Conservation (phyloP, 148 eudicot species). For the Euryodendron excelsum region DNA sequence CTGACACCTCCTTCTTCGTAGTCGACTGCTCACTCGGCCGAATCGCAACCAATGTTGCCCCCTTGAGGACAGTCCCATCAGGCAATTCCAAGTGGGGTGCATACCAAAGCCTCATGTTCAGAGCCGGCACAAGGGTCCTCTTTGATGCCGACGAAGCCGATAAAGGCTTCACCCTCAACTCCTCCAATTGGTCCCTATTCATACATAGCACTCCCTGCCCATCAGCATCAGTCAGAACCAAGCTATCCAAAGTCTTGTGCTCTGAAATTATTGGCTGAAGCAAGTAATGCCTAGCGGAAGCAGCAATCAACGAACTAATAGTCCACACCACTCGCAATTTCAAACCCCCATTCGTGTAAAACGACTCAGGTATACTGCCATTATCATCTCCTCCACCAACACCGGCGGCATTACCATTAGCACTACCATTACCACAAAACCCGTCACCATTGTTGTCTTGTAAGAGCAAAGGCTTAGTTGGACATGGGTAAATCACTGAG, state of each 20-base stretch:
- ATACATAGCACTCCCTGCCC: constrained; percentile 87
- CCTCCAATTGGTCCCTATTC: constrained; percentile 82
- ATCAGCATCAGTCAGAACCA: constrained; percentile 68
- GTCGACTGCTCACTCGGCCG: constrained; percentile 68
- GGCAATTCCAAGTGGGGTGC: constrained; percentile 75
- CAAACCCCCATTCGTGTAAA: constrained; percentile 78
- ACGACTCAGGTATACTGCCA: constrained; percentile 83
- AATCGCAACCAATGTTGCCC: constrained; percentile 82
- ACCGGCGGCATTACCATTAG: constrained; percentile 12
- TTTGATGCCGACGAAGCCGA: constrained; percentile 78
- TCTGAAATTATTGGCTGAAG: constrained; percentile 73
- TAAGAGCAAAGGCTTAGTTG: background rate
- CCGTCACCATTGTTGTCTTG: constrained; percentile 1
- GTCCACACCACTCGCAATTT: constrained; percentile 88
- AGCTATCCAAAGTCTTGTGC: constrained; percentile 64
- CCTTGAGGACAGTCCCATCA: constrained; percentile 75
- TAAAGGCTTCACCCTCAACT: constrained; percentile 81
- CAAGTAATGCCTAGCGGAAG: constrained; percentile 87
- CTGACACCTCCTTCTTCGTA: constrained; percentile 50
- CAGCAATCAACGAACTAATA: constrained; percentile 82
- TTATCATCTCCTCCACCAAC: constrained; percentile 66
- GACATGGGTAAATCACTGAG: constrained; percentile 33
- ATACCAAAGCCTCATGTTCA: constrained; percentile 88
- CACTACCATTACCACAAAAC: background rate
- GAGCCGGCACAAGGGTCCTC: constrained; percentile 78